These are phyloP conservation scores for Kodamaea sagamina DNA, from an alignment of 805 yeast genomes.

Conservation along the genomic window DNA sequence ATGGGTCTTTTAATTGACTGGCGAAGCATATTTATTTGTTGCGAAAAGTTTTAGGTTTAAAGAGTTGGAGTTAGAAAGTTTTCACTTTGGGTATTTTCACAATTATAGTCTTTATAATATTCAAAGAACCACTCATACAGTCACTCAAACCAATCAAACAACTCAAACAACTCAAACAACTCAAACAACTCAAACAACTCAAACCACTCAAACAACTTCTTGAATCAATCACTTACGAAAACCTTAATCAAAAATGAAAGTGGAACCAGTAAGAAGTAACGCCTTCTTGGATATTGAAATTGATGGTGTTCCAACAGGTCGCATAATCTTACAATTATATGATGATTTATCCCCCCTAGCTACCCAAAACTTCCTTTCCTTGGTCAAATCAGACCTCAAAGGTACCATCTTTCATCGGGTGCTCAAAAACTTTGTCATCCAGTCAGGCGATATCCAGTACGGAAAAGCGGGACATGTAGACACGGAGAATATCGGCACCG, in stretches of 20 bases:
- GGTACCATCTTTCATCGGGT: conserved; percentile 60
- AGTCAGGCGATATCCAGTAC: conserved; percentile 60
- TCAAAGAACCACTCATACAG: no score
- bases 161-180: no score
- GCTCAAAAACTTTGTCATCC: conserved; percentile 68
- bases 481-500: conserved; percentile 31
- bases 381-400: conserved; percentile 48
- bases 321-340: conserved; percentile 60
- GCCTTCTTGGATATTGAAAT: conserved; percentile 55
- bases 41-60: no score
- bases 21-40: no score
- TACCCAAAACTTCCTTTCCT: conserved; percentile 47
- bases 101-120: no score
- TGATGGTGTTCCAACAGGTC: conserved; percentile 46
- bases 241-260: conserved; percentile 25
- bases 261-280: conserved; percentile 26
- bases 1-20: background rate
- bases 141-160: no score
- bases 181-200: no score
- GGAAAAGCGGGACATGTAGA: conserved; percentile 26
- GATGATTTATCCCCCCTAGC: conserved; percentile 58
- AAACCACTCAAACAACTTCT: no score
- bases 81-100: no score
- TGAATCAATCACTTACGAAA: no score
- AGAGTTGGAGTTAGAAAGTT: no score